Evolutionary conservation across 1,284 basidiomycete species (phyloP), one percentile per base, ranked within the genome.

Genomic region (Irpex lacteus): DNA sequence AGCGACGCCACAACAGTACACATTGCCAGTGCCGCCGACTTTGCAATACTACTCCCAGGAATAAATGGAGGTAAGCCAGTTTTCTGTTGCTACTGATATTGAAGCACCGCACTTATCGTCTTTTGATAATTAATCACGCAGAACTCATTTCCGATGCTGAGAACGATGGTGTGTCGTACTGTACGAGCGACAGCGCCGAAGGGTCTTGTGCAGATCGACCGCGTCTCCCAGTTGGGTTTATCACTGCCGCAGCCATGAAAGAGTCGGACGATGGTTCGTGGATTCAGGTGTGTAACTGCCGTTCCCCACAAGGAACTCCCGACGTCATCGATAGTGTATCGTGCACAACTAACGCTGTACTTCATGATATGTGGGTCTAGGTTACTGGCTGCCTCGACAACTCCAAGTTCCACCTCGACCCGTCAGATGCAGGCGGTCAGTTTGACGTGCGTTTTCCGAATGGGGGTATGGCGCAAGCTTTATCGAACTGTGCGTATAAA

Each of bases 401-500:
- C 40, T 75, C 68, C 64, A 78, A 78, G 67, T 80, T 76, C 26
- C 66, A 67, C 5, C 75, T 85, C 59, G 76, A 76, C 37, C 66
- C 70, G 6, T 66, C 63, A 21, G 81, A 85, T 53, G 73, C 73
- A 3, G 83, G 83, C 13, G 81, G 82, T 11, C 83, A 84, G 66
- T 77, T 82, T 65, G 82, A 85, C 60, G 75, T 79, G 53, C 78
- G 83, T 21, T 84, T 78, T 68, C 83, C 82, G 4, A 80, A 85
- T 60, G 82, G 83, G 11, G 82, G 3, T 80, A 78, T 60, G 82
- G 77, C 4, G 81, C 81, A 56, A 83, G 83, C 64, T 85, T 84
- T 66, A 82, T 84, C 55, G 76, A 83, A 68, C 75, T 77, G 83
- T 84, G 65, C 71, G 80, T 71, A 9, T 7, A 54, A n/a, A 11